Evolutionary conservation across 2,329 filamentous ascomycete genomes (phyloP), one percentile per base, ranked within the genome.

Genomic region (Phaeosphaeriaceae sp.): DNA sequence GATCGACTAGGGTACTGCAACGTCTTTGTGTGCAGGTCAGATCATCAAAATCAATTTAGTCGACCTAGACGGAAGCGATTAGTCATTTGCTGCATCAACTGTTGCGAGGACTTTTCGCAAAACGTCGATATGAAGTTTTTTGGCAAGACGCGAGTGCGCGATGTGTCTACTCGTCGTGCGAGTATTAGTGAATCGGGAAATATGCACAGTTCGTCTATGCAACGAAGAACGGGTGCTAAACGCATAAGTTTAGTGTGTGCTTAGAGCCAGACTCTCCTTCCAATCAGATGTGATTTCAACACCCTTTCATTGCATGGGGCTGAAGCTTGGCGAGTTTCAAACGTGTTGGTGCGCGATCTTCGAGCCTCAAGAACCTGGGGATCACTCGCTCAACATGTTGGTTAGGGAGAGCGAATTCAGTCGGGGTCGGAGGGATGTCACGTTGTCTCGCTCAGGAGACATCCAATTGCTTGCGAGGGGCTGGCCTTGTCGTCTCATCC

Each of bases 321-420:
- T 75, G 72, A 77, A 64, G 66, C 73, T 68, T 65, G 61, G 61
- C 68, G 27, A 20, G 74, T 76, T 76, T 77, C 74, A 76, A 68
- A 56, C 22, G 57, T 36, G 24, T 47, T 62, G 56, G 63, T 42
- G 61, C 62, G 42, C 55, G 20, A 52, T 21, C 40, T 20, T 49
- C 40, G 41, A 47, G 51, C 48, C 27, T 51, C 48, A 36, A 33
- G 50, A 51, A 48, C 44, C 56, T 54, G 55, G 54, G 53, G 48
- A 48, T 36, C 51, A 31, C 31, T 56, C 41, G 40, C 15, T 41
- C 57, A 49, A 58, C 44, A 55, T 48, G 50, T 25, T 36, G 31
- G 6, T 36, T 13, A 3, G 31, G 22, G 20, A 44, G 22, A 25
- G 44, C 44, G 20, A 47, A 7, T 20, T 47, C 20, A 47, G 13